A percentile compares a stretch with the other conserved stretches of the same genome.
Conservation (phyloP, 2,329 filamentous ascomycete species). For the Graphiopsis chlorocephala region DNA sequence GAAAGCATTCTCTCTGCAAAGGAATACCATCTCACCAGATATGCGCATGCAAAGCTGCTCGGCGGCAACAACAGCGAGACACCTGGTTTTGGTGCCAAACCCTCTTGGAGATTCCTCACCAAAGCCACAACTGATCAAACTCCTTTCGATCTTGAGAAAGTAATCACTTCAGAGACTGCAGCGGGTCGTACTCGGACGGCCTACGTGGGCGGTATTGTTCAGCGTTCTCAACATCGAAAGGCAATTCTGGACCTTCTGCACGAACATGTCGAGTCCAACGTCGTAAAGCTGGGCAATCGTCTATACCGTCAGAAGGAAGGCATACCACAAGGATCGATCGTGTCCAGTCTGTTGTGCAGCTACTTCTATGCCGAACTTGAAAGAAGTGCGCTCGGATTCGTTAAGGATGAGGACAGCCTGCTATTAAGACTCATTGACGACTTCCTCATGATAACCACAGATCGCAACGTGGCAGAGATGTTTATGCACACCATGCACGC, state of each 20-base stretch:
- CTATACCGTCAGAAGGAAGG: constrained; percentile 84
- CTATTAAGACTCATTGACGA: constrained; percentile 86
- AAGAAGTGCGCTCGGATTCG: constrained; percentile 63
- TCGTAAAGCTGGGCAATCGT: constrained; percentile 84
- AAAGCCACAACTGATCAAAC: constrained; percentile 35
- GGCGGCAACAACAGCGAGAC: constrained; percentile 35
- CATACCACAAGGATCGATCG: constrained; percentile 87
- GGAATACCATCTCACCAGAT: constrained; percentile 69
- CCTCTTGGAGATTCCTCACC: constrained; percentile 41
- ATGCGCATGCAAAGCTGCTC: constrained; percentile 66
- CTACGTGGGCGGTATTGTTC: constrained; percentile 69
- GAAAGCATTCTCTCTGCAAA: constrained; percentile 54
- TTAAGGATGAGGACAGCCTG: constrained; percentile 55
- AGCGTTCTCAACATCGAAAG: constrained; percentile 55
- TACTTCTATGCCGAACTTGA: constrained; percentile 95
- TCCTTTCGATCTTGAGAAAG: constrained; percentile 23
- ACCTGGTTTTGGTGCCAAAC: constrained; percentile 34
- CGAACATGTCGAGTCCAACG: constrained; percentile 79
- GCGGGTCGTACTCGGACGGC: constrained; percentile 60
- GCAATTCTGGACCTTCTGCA: constrained; percentile 67
- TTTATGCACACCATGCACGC: constrained; percentile 80
- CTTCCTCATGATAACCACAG: constrained; percentile 81
- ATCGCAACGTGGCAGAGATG: constrained; percentile 60
- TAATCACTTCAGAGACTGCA: constrained; percentile 8
- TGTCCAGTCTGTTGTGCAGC: constrained; percentile 86